Evolutionary conservation across 2,329 filamentous ascomycete species (phyloP), one percentile per base, ranked within the genome.

Genomic region (Penicillium sclerotigenum): DNA sequence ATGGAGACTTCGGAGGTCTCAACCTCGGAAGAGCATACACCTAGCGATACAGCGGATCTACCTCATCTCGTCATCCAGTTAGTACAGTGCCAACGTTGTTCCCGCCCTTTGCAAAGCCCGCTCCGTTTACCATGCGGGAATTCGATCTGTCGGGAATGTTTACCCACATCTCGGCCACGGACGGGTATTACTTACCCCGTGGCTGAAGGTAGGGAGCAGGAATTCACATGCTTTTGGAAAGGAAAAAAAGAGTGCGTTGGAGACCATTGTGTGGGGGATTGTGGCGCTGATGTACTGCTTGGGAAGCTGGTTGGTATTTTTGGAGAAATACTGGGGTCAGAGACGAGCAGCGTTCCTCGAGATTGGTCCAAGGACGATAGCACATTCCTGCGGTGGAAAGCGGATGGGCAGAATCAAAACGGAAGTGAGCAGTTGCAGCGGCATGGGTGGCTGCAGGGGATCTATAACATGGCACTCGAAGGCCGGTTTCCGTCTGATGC

Each of bases 51-150:
- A 31, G 75, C 79, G 61, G 74, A 77, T 60, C 79, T 87, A 69
- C 82, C 84, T 18, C 81, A 88, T 61, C 77, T 83, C 55, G 78
- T 91, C 52, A 80, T 95, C 59, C 86, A 87, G 41, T 77, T 94
- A 38, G 81, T 94, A 51, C 90, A 95, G 74, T 97, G 92, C 70
- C 81, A 81, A 11, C 77, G 82, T 59, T 96, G 92, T 72, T 89
- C 87, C 4, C 78, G 77, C 41, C 87, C 88, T 1, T 77, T 94
- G 29, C 79, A 75, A 43, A 79, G 84, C 9, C 89, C 91, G 5
- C 80, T 91, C 54, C 89, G 89, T 0, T 77, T 96, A 5, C 91
- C 91, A 5, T 97, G 92, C 70, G 91, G 91, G 28, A 84, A 87
- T 67, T 87, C 87, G 11, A 73, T 96, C 11, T 97, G 92, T 75